Evolutionary conservation across 352 stramenopile species (phyloP).

Genomic region (Pythium coloratum): DNA sequence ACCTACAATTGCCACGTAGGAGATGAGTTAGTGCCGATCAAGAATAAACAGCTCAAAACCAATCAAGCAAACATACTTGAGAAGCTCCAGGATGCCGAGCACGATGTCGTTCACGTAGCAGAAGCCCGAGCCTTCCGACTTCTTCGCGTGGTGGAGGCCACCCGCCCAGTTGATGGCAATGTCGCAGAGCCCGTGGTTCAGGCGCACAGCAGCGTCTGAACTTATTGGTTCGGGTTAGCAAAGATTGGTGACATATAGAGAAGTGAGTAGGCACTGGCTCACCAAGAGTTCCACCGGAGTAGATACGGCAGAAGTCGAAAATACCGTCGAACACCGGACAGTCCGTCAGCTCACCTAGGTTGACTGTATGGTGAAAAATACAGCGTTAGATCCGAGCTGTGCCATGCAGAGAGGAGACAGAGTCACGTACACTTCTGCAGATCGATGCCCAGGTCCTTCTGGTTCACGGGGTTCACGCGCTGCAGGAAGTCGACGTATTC

Average conservation of each 20-base stretch:
- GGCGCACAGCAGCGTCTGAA: constrained; percentile 93
- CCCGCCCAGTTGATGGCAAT: constrained; percentile 99
- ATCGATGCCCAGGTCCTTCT: constrained; percentile 77
- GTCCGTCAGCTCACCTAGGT: constrained; percentile 96
- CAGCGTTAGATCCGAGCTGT: background rate
- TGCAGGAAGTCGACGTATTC: constrained; percentile 99
- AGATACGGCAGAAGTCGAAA: constrained; percentile 98
- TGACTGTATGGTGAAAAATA: constrained; percentile 63
- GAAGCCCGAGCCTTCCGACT: constrained; percentile 94
- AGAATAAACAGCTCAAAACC: background rate
- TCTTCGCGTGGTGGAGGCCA: constrained; percentile 98
- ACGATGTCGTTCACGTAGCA: constrained; percentile 99
- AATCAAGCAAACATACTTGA: constrained; percentile 81
- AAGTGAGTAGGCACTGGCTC: constrained; percentile 1
- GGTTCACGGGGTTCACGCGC: constrained; percentile 94
- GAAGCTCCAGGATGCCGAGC: constrained; percentile 97
- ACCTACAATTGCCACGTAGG: constrained; percentile 18
- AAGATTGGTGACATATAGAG: background rate
- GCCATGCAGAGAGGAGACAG: background rate
- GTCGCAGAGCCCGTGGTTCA: constrained; percentile 96
- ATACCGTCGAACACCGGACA: constrained; percentile 99
- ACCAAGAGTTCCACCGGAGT: constrained; percentile 94
- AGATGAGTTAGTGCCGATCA: background rate
- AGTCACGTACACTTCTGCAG: constrained; percentile 68
- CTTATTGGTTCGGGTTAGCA: background rate